phyloP scores from a whole-genome alignment of 2,329 filamentous ascomycete genomes.

The Scedosporium dehoogii region DNA sequence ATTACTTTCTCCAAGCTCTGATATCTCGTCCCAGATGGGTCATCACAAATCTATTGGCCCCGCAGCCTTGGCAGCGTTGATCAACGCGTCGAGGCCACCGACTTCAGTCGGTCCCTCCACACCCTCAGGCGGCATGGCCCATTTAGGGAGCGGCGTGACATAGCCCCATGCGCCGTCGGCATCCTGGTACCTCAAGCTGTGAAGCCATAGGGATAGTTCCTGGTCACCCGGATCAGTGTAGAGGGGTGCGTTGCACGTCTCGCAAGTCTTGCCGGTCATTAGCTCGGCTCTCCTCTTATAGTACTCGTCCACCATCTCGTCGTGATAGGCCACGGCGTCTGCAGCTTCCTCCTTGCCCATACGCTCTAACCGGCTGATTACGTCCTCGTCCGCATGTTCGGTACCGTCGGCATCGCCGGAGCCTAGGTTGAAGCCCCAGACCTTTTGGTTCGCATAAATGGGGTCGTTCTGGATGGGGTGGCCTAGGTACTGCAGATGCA shows the following conservation, averaged over 20 bases:
- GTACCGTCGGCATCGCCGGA: slow-evolving; percentile 53
- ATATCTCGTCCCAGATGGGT: neutral
- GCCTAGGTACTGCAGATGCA: slow-evolving; percentile 88
- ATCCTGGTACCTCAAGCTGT: slow-evolving; percentile 84
- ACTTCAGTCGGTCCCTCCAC: slow-evolving; percentile 62
- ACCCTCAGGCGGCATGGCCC: slow-evolving; percentile 75
- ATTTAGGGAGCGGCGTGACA: slow-evolving; percentile 70
- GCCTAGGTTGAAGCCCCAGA: slow-evolving; percentile 78
- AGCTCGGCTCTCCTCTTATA: slow-evolving; percentile 86
- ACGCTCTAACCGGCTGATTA: slow-evolving; percentile 71
- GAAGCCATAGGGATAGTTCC: slow-evolving; percentile 87
- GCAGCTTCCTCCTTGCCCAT: slow-evolving; percentile 95
- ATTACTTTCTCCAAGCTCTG: neutral
- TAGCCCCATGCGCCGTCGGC: slow-evolving; percentile 78
- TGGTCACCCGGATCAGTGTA: slow-evolving; percentile 89
- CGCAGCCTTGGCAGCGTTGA: slow-evolving; percentile 29
- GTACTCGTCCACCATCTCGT: slow-evolving; percentile 86
- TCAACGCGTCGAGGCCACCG: slow-evolving; percentile 48
- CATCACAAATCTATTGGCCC: neutral
- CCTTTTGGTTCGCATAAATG: slow-evolving; percentile 89
- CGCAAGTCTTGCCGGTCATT: slow-evolving; percentile 77
- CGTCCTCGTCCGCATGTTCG: slow-evolving; percentile 73
- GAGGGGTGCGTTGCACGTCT: slow-evolving; percentile 73
- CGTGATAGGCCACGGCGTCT: slow-evolving; percentile 84
- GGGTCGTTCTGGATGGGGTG: slow-evolving; percentile 96